Conservation (phyloP, 805 yeast species). For the Candida insectalens region DNA sequence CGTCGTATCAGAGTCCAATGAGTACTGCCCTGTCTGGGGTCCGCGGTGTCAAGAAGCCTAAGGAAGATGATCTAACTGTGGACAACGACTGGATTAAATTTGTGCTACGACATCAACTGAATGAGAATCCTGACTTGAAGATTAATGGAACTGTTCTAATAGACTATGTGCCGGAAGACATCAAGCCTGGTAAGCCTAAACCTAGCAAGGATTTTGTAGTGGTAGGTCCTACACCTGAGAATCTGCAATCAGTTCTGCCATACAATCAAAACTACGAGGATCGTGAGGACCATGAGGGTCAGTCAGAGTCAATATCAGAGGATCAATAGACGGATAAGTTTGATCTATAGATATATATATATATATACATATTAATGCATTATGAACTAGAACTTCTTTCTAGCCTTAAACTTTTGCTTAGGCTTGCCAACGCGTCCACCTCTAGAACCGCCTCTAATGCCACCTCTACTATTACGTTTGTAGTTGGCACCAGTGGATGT, state of each 20-base stretch:
- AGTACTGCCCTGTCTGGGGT: not conserved
- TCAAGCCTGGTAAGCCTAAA: slow-evolving; percentile 10
- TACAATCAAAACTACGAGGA: slow-evolving; percentile 20
- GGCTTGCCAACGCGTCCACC: slow-evolving; percentile 20
- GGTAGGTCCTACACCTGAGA: slow-evolving; percentile 27
- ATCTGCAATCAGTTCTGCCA: slow-evolving; percentile 20
- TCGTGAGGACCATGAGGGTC: no score
- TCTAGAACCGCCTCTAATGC: no score
- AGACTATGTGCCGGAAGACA: slow-evolving; percentile 20
- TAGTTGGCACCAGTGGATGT: no score
- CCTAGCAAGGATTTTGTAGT: slow-evolving; percentile 21
- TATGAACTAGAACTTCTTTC: slow-evolving; percentile 53
- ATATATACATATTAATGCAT: no score
- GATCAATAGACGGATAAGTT: no score
- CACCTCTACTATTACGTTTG: no score
- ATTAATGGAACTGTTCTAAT: slow-evolving; percentile 19
- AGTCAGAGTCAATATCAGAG: no score
- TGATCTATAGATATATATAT: no score
- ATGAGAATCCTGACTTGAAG: slow-evolving; percentile 16
- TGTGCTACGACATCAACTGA: slow-evolving; percentile 19
- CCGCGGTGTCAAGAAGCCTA: slow-evolving; percentile 1
- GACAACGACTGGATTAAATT: slow-evolving; percentile 27
- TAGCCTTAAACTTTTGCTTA: slow-evolving; percentile 45
- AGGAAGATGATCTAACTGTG: slow-evolving; percentile 9
- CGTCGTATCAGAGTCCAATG: slow-evolving; percentile 7